Evolutionary conservation across 2,329 filamentous ascomycete genomes (phyloP).

Genomic region (Apiospora aurea): DNA sequence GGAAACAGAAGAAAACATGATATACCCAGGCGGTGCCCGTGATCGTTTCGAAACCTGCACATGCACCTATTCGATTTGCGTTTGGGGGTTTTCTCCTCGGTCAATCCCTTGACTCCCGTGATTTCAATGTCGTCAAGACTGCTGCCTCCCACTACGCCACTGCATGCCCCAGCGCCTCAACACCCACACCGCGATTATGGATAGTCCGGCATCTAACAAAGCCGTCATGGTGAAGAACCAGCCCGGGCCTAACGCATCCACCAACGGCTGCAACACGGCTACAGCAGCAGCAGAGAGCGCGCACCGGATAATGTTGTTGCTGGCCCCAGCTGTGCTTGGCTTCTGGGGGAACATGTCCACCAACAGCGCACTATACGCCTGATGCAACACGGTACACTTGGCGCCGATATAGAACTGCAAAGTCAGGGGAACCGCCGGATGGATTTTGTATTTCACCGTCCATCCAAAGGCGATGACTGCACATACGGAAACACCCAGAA

Average conservation of each 20-base stretch:
- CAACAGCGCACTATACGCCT: slow-evolving; percentile 33
- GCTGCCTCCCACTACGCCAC: background rate
- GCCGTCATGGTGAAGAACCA: slow-evolving; percentile 51
- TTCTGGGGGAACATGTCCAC: slow-evolving; percentile 33
- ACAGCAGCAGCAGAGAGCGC: slow-evolving; percentile 29
- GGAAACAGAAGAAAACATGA: background rate
- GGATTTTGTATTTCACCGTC: slow-evolving; percentile 30
- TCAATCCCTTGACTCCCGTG: background rate
- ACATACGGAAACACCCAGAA: slow-evolving; percentile 29
- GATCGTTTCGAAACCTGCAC: background rate
- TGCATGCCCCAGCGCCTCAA: background rate
- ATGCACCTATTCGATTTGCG: background rate
- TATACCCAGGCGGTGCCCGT: background rate
- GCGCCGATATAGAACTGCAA: slow-evolving; percentile 32
- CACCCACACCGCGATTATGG: slow-evolving; percentile 3
- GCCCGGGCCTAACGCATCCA: slow-evolving; percentile 45
- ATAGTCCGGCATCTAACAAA: background rate
- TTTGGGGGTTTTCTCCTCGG: background rate
- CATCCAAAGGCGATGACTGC: slow-evolving; percentile 38
- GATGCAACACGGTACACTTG: slow-evolving; percentile 29
- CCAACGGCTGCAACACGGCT: slow-evolving; percentile 33
- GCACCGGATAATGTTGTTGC: slow-evolving; percentile 32
- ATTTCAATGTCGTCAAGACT: background rate
- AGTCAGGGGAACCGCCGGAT: slow-evolving; percentile 32
- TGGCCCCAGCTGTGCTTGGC: slow-evolving; percentile 32